Evolutionary conservation across 1,139 yeast genomes (phyloP).

Genomic region (Arxiozyma bovina): DNA sequence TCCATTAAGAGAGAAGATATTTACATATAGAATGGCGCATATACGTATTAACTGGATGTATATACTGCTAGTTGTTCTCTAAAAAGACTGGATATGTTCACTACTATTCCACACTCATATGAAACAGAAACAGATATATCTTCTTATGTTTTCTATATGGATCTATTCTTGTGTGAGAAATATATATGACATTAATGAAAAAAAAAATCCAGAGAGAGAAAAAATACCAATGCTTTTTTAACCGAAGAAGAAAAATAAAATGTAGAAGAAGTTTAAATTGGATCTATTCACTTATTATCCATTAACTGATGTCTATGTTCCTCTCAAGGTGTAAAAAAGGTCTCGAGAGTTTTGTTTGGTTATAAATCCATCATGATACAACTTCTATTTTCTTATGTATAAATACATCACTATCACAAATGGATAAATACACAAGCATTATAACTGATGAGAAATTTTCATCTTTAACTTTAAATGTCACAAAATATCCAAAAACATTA

Average conservation of each 20-base stretch:
- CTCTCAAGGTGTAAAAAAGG: too few species aligned
- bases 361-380: too few species aligned
- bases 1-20: not conserved
- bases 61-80: constrained; percentile 1
- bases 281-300: not conserved
- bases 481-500: constrained; percentile 23
- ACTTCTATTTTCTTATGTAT: not conserved
- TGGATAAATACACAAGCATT: constrained; percentile 17
- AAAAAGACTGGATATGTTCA: too few species aligned
- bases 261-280: not conserved
- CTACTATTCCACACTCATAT: too few species aligned
- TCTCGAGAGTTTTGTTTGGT: not conserved
- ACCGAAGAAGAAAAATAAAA: too few species aligned
- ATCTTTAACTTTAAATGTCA: constrained; percentile 17
- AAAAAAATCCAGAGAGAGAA: not conserved
- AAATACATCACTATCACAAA: constrained; percentile 1
- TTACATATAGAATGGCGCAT: too few species aligned
- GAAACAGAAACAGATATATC: too few species aligned
- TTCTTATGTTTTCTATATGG: too few species aligned
- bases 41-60: not conserved
- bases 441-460: constrained; percentile 22
- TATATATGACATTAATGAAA: too few species aligned
- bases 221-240: not conserved
- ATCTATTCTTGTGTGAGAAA: not conserved
- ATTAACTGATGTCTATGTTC: too few species aligned